Conservation (phyloP, 1,139 yeast genomes). For the Candida sp. region DNA sequence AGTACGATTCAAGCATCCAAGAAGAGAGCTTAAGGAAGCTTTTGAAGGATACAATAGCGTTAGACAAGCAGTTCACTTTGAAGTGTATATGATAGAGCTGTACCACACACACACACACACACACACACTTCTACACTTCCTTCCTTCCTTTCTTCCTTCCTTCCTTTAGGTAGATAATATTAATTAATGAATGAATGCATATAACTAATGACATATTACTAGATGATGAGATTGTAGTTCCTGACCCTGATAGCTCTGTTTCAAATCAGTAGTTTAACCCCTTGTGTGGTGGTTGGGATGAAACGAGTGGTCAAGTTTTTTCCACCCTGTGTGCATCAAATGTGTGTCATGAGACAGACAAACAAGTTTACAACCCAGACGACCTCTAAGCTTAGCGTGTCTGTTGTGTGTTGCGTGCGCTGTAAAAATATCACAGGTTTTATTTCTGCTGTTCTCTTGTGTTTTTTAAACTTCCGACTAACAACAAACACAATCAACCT, state of each 20-base stretch:
- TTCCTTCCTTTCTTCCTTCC: too few relatives aligned
- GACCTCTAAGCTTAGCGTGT: not conserved
- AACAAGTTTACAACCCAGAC: not conserved
- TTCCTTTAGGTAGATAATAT: not conserved
- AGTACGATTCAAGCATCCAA: conserved; percentile 5
- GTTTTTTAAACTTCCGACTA: not conserved
- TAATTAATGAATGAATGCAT: conserved; percentile 1
- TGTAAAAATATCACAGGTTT: not conserved
- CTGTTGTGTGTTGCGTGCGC: not conserved
- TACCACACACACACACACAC: not conserved
- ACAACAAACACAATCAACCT: not conserved
- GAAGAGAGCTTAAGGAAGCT: conserved; percentile 9
- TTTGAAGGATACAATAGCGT: conserved; percentile 8
- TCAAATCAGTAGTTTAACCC: too few relatives aligned
- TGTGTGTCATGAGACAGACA: too few relatives aligned
- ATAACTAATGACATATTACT: not conserved
- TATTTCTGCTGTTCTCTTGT: not conserved
- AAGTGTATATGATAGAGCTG: not conserved
- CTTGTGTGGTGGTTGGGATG: not conserved
- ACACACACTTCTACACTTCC: not conserved
- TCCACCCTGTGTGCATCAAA: too few relatives aligned
- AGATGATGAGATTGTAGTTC: too few relatives aligned
- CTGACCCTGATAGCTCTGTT: too few relatives aligned
- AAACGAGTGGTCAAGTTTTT: not conserved
- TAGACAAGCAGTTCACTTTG: not conserved